Percentiles rank a stretch among this genome's conserved stretches.
Conservation (phyloP, 305 asterid species). For the Fraxinus platypoda region DNA sequence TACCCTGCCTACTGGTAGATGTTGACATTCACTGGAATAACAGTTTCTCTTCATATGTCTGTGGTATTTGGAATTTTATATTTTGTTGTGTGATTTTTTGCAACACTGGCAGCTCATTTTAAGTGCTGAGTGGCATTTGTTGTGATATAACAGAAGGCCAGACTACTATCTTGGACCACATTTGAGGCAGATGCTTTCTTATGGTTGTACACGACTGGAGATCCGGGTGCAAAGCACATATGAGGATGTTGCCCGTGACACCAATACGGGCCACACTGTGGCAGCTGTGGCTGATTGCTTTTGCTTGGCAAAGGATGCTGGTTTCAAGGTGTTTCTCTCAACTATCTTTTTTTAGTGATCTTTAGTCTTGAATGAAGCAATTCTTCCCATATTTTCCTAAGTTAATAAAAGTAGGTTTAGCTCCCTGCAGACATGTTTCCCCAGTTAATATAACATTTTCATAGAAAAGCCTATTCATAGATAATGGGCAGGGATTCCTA, state of each 20-base stretch:
- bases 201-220: constrained; percentile 94
- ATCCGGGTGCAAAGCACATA: constrained; percentile 97
- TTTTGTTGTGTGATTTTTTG: no score
- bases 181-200: constrained; percentile 91
- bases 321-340: constrained; percentile 66
- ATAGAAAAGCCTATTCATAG: background rate
- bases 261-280: constrained; percentile 94
- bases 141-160: no score
- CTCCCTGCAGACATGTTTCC: no score
- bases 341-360: background rate
- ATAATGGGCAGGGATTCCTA: background rate
- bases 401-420: no score
- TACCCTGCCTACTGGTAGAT: no score
- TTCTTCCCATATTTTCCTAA: no score
- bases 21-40: no score
- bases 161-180: constrained; percentile 22
- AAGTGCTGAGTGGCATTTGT: no score
- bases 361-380: background rate
- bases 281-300: constrained; percentile 99
- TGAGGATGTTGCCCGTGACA: constrained; percentile 98
- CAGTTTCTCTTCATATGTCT: no score
- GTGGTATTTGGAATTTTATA: no score
- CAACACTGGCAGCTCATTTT: no score
- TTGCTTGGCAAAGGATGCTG: constrained; percentile 96
- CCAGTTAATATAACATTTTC: background rate